Conservation (phyloP, 805 yeast species). For the Wickerhamiella bombiphila region DNA sequence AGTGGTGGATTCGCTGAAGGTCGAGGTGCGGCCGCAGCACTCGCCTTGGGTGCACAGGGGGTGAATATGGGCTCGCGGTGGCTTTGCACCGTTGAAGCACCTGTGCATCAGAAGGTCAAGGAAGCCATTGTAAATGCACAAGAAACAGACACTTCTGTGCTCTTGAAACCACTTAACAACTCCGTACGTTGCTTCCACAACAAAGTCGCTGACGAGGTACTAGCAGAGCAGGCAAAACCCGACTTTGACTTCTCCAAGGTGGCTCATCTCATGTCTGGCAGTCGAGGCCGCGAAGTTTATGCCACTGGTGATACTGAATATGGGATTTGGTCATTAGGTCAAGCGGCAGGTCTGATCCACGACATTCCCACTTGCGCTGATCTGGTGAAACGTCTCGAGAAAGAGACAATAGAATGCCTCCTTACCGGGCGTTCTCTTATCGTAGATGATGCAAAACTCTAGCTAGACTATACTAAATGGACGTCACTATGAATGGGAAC, state of each 20-base stretch:
- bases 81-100: slow-evolving; percentile 22
- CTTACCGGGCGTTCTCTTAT: slow-evolving; percentile 2
- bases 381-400: slow-evolving; percentile 17
- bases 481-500: too few relatives aligned
- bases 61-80: slow-evolving; percentile 25
- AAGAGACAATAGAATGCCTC: slow-evolving; percentile 14
- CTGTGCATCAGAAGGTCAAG: slow-evolving; percentile 19
- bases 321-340: slow-evolving; percentile 24
- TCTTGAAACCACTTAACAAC: slow-evolving; percentile 21
- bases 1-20: slow-evolving; percentile 25
- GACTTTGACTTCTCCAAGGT: slow-evolving; percentile 18
- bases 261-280: slow-evolving; percentile 19
- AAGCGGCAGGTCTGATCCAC: slow-evolving; percentile 19
- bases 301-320: slow-evolving; percentile 20
- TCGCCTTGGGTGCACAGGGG: slow-evolving; percentile 21
- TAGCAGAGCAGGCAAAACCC: slow-evolving; percentile 15
- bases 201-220: slow-evolving; percentile 19
- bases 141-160: slow-evolving; percentile 21
- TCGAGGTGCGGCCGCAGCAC: slow-evolving; percentile 23
- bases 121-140: slow-evolving; percentile 14
- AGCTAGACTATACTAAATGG: background rate
- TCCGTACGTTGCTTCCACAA: slow-evolving; percentile 20
- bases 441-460: slow-evolving; percentile 2
- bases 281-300: slow-evolving; percentile 20
- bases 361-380: slow-evolving; percentile 23